Evolutionary conservation across 148 eudicot species (phyloP).

Genomic region (Agrostemma githago): DNA sequence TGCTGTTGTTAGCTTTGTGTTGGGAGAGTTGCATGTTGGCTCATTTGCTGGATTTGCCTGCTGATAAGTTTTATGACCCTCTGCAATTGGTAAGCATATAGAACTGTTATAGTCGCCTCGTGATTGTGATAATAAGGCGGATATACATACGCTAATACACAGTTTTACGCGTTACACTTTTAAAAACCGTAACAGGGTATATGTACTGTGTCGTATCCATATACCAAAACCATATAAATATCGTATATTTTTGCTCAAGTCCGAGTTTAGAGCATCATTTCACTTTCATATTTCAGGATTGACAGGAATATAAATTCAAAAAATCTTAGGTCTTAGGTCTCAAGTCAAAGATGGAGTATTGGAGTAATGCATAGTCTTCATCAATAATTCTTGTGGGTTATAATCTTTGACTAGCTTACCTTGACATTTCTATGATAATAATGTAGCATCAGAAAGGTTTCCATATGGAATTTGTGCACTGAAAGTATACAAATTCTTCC

Average conservation of each 20-base stretch:
- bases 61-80: constrained; percentile 22
- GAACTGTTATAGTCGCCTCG: background rate
- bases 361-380: background rate
- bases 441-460: background rate
- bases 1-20: constrained; percentile 35
- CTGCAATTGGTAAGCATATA: constrained; percentile 10
- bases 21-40: constrained; percentile 14
- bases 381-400: too few relatives aligned
- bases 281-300: too few relatives aligned
- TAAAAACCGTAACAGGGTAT: too few relatives aligned
- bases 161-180: too few relatives aligned
- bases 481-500: background rate
- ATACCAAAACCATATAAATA: too few relatives aligned
- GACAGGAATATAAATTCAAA: too few relatives aligned
- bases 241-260: too few relatives aligned
- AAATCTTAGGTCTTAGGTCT: background rate
- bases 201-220: too few relatives aligned
- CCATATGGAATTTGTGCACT: constrained; percentile 5
- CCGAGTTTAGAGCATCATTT: too few relatives aligned
- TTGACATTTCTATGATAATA: background rate
- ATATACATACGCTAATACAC: too few relatives aligned
- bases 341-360: background rate
- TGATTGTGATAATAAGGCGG: background rate
- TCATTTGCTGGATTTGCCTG: constrained; percentile 15
- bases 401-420: background rate